Evolutionary conservation across 2,329 filamentous ascomycete species (phyloP), one percentile per base, ranked within the genome.

Genomic region (Hymenoscyphus scutula): DNA sequence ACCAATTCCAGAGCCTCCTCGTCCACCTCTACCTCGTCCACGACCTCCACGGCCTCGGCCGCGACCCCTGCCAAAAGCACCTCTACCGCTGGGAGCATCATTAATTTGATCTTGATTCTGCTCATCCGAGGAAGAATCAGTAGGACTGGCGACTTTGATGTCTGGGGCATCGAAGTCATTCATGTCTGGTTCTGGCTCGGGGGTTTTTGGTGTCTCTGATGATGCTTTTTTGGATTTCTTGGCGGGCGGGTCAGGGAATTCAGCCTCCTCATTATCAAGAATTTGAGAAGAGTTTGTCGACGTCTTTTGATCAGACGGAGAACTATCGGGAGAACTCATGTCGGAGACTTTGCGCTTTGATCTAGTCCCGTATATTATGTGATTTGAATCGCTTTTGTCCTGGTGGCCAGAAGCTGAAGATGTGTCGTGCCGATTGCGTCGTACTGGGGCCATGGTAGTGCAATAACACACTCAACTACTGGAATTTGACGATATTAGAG

Each of bases 311-410:
- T 57, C 53, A n/a, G 62, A 64, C 6, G 64, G 51, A 15, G 65
- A 64, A 45, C 51, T 41, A 56, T 62, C 34, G 51, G 57, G 15
- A 13, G 67, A 48, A 58, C 56, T 61, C 51, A 69, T 66, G 27
- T 70, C 68, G 13, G 63, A 63, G 17, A 61, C 65, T 64, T 69
- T 69, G 48, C 69, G 67, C 62, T 70, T 70, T 17, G 68, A 62
- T 58, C 67, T 62, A 45, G 67, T 69, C 27, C 65, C 63, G 48
- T 69, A 67, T 10, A 60, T 58, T 17, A 62, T 56, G 53, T 59
- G 45, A 58, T 61, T 64, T 53, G 57, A 51, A n/a, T 66, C 64
- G 60, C 54, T 34, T 30, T 53, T 57, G 25, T 64, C 64, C n/a
- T 57, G 61, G 10, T 58, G 58, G 48, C 56, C 61, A 60, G 58